phyloP scores from a whole-genome alignment of 768 basidiomycete genomes.

The Crassisporium funariophilum region DNA sequence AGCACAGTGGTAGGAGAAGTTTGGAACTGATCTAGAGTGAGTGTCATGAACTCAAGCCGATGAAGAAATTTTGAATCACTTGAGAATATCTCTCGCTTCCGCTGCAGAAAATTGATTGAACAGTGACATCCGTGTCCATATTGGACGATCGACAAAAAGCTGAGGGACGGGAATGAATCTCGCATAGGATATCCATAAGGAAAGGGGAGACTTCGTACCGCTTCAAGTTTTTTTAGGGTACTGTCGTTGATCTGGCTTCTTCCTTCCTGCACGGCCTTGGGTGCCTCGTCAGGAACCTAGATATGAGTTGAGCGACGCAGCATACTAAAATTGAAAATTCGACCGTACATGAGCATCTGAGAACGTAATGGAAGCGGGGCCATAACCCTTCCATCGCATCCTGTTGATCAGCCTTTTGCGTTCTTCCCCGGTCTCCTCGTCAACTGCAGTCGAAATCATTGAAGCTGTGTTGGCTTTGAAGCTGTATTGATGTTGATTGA shows the following conservation, averaged over 20 bases:
- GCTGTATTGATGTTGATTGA: constrained; percentile 35
- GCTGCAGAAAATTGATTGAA: constrained; percentile 75
- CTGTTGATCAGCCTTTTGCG: constrained; percentile 82
- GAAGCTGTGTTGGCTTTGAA: constrained; percentile 82
- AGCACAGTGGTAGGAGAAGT: constrained; percentile 73
- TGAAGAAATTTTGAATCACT: constrained; percentile 48
- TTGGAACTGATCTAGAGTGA: constrained; percentile 64
- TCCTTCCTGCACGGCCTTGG: constrained; percentile 61
- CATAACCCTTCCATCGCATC: constrained; percentile 85
- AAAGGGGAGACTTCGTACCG: constrained; percentile 37
- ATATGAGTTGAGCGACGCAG: too few species aligned
- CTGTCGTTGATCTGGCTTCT: constrained; percentile 54
- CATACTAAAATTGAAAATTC: background rate
- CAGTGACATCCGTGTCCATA: constrained; percentile 89
- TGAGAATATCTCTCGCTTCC: constrained; percentile 73
- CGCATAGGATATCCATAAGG: background rate
- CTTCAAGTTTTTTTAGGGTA: constrained; percentile 55
- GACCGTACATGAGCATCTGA: constrained; percentile 52
- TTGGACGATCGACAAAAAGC: constrained; percentile 74
- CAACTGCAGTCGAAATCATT: constrained; percentile 62
- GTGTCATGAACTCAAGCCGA: background rate
- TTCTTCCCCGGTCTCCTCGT: constrained; percentile 80
- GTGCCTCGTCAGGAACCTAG: constrained; percentile 69
- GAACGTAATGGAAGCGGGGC: constrained; percentile 72
- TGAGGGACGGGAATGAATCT: constrained; percentile 26